These are phyloP conservation scores for Tetrahymena thermophila DNA, from an alignment of 73 alveolate species.

Conservation along the genomic window DNA sequence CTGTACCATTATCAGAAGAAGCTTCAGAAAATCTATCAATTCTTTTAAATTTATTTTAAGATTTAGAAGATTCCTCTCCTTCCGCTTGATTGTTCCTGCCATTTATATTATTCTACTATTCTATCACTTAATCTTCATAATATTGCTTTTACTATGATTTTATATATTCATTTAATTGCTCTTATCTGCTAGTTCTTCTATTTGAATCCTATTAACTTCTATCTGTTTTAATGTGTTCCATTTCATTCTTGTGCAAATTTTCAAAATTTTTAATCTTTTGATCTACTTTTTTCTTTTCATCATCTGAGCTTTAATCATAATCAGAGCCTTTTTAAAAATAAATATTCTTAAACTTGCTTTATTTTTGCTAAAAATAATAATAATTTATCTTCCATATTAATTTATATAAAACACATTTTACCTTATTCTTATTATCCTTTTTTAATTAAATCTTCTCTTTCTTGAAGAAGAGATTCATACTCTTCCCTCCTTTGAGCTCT, in stretches of 20 bases:
- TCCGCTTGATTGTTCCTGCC: neutral
- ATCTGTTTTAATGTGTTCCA: neutral
- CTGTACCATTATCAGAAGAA: neutral
- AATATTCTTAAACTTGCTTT: neutral
- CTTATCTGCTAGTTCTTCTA: neutral
- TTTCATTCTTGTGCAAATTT: neutral
- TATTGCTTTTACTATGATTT: neutral
- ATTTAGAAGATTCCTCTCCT: neutral
- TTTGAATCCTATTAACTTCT: neutral
- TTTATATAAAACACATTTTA: neutral
- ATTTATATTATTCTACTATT: neutral
- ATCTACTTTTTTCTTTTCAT: neutral
- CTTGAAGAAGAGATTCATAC: neutral
- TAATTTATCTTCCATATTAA: too few species aligned
- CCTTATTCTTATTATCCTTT: neutral
- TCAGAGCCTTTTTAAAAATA: neutral
- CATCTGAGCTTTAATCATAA: neutral
- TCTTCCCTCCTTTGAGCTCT: neutral
- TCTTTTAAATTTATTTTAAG: neutral
- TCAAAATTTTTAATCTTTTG: neutral
- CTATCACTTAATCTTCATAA: neutral
- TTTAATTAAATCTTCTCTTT: neutral
- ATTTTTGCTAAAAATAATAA: neutral
- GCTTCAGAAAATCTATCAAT: neutral
- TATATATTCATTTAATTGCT: neutral